Base-by-base conservation (phyloP, 371 early-diverging fungal genomes). In the Nematocida ausubeli region DNA sequence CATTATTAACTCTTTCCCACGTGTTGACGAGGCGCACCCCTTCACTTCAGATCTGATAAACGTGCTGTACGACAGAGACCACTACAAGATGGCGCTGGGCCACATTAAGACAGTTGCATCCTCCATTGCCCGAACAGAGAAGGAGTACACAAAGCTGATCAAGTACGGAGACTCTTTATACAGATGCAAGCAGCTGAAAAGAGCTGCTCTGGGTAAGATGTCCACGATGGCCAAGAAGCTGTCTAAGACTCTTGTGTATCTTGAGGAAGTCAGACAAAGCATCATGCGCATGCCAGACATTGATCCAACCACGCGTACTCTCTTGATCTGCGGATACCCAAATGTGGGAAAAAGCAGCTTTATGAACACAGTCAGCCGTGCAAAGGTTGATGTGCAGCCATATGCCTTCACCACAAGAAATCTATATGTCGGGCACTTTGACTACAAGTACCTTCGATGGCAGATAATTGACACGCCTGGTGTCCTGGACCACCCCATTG, bases 351-450 rank as follows among this genome's bases (percentile, higher is more conserved):
- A 99, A 86, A 95, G 96, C 54, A 92, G 92, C 69, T 99, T 98
- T 87, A 95, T 99, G 90, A 98, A 96, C 90, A 95, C 96, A 88
- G 89, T 99, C 44, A 95, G 98, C 9, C 90, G 95, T 82, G 98
- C 98, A 32, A 94, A 98, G 83, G 98, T 97, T 19, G 99, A 98
- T 81, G 99, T 99, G 1, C 98, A 98, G 87, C 96, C 98, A 22
- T 99, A 98, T 86, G 98, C 99, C 34, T 99, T 99, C 89, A 99
- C 99, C 44, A 99, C 99, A 69, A 96, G 98, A 88, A 93, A 93
- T 16, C 88, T 99, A 75, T 98, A 95, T 88, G 98, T 99, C 32
- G 99, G 99, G 51, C 99, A 99, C 86, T 97, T 98, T 95, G 98
- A 98, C 86, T 96, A 98, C 90, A 93, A 95, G 85, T 94, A 98